Evolutionary conservation across 2,329 filamentous ascomycete species (phyloP), one percentile per base, ranked within the genome.

Genomic region (Pseudogymnoascus sp.): DNA sequence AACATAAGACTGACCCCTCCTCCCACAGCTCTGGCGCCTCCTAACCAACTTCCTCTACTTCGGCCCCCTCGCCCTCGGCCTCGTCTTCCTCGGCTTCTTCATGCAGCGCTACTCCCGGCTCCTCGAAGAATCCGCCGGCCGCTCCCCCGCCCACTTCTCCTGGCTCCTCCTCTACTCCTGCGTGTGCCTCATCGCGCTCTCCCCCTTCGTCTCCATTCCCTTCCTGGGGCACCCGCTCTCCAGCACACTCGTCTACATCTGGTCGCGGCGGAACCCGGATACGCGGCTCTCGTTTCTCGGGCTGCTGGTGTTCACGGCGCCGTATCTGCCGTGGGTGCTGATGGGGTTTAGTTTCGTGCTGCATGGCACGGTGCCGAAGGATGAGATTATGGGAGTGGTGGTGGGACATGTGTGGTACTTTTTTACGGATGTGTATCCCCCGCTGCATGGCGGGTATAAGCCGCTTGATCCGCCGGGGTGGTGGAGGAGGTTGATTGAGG

Each of bases 321-420:
- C 95, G 0, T 97, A 96, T 75, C 79, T 99, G 52, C 95, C 95
- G 0, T 97, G 93, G 93, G 93, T 99, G 2, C 76, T 99, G 71
- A 93, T 97, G 83, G 88, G 84, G 0, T 96, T 99, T 76, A 96
- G 90, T 71, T 80, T 97, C 52, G 82, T 96, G n/a, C 83, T 97
- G 73, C 92, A 97, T 73, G 91, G 91, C 5, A 89, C 84, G 4
- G 82, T 97, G 43, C 95, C 95, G 3, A 96, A 96, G 76, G 95
- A 97, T 74, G 95, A 99, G 79, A 89, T 99, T 66, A 91, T 96
- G 79, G 95, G 95, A 3, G 91, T 97, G 14, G 86, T 95, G 8
- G 93, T 97, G 40, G 95, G 95, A 8, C 95, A 99, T 76, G 83
- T 97, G 41, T 97, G 93, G 89, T 99, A 97, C 76, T 99, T 97